Conservation (phyloP, 768 basidiomycete species). For the Xerocomellus amylosporus region DNA sequence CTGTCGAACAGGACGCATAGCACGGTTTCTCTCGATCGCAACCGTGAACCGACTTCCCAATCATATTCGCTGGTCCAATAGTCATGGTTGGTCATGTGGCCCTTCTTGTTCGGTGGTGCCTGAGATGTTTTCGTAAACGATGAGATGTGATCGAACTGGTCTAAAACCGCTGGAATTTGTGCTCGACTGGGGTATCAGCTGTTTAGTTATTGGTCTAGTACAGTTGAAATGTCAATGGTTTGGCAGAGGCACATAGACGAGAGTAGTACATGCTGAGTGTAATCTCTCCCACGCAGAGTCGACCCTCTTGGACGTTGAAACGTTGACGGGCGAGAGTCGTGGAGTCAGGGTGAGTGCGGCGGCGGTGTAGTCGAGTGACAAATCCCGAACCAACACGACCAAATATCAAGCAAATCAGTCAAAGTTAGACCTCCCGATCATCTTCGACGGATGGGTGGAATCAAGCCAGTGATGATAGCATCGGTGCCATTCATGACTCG, state of each 20-base stretch:
- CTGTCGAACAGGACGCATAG: slow-evolving; percentile 4
- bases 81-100: background rate
- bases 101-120: background rate
- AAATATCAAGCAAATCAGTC: too few species aligned
- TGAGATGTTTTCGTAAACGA: too few species aligned
- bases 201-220: background rate
- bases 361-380: too few species aligned
- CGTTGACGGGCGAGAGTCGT: too few species aligned
- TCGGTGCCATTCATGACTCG: too few species aligned
- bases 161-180: background rate
- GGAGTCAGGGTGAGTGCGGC: too few species aligned
- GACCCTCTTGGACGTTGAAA: too few species aligned
- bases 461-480: too few species aligned
- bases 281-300: background rate
- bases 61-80: slow-evolving; percentile 9
- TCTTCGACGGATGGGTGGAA: too few species aligned
- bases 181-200: background rate
- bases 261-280: background rate
- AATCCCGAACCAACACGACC: too few species aligned
- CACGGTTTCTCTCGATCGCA: background rate
- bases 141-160: background rate
- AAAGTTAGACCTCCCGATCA: too few species aligned
- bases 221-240: background rate
- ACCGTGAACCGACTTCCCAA: background rate
- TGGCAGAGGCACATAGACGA: background rate